Evolutionary conservation across 257 asterid species (phyloP).

Genomic region (Plantago major): DNA sequence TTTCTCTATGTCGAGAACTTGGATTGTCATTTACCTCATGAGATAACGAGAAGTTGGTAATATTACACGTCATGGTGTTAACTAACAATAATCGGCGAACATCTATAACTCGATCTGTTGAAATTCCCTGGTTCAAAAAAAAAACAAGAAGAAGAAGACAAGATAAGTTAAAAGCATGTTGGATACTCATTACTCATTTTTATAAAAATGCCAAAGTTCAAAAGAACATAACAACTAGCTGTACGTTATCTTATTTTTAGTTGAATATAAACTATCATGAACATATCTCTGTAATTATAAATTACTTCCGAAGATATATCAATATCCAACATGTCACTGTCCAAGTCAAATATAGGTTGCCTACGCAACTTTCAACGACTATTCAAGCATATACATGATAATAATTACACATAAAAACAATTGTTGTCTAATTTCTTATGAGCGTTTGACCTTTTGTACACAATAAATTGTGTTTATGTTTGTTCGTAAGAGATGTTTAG

Average conservation of each 20-base stretch:
- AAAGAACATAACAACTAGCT: too few relatives aligned
- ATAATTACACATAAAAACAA: neutral
- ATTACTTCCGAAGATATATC: too few relatives aligned
- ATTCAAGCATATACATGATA: too few relatives aligned
- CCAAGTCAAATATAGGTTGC: neutral
- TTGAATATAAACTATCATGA: too few relatives aligned
- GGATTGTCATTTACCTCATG: constrained; percentile 55
- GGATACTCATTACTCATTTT: too few relatives aligned
- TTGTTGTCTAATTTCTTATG: neutral
- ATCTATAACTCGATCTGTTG: constrained; percentile 71
- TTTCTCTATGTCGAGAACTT: neutral
- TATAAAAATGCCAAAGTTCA: too few relatives aligned
- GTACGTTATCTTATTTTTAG: too few relatives aligned
- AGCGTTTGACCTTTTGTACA: neutral
- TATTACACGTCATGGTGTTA: constrained; percentile 48
- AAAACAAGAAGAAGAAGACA: neutral
- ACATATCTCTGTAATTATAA: too few relatives aligned
- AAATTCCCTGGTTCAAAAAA: constrained; percentile 96
- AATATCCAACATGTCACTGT: neutral
- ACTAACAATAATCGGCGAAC: constrained; percentile 56
- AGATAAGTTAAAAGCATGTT: neutral
- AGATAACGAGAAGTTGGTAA: constrained; percentile 62
- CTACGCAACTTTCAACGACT: neutral
- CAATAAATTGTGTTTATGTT: neutral
- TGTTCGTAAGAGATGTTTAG: neutral